Base-by-base conservation (phyloP, 2,329 filamentous ascomycete species). In the Delphinella strobiligena region DNA sequence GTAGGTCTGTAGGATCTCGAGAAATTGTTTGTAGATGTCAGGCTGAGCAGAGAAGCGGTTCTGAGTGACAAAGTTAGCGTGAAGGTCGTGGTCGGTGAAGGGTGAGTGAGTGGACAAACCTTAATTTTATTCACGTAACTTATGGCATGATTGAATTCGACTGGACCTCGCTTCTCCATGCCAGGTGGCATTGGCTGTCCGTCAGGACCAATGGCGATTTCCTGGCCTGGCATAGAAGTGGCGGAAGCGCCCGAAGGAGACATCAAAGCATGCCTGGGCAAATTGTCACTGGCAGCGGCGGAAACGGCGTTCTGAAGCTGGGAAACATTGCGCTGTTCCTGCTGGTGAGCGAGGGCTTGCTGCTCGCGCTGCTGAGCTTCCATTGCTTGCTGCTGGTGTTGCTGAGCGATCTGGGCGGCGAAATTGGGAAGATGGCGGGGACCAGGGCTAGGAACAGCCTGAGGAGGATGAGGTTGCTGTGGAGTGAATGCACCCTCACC, bases 51-150 rank as follows among this genome's bases (percentile, higher is more conserved):
- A 82, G 62, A 96, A 98, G 33, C 91, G 89, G 58, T 96, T 98
- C 86, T 94, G 47, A 34, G 12, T 27, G 7, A 24, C 31, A 31
- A 40, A n/a, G 32, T 33, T 22, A 38, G 38, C 34, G 31, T 11
- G 19, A 24, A 9, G 29, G 17, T 4, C 2, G 17, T n/a, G 19
- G 2, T 38, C 34, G 37, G 37, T 33, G 31, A 19, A 37, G 38
- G 15, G 15, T 4, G 19, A 31, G 11, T 15, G 19, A 17, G 34
- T 16, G 29, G 40, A 51, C 73, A 60, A 65, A 91, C 88, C 80
- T 98, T 98, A 54, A 98, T 98, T 66, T 98, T 98, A 59, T 98
- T 98, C 40, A 98, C 91, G 54, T 98, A 98, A 59, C 88, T 96
- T 47, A 98, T 98, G 1, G 91, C 91, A 63, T 98, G 91, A 58